A percentile compares a stretch with the other conserved stretches of the same genome.
Evolutionary conservation across 2,329 filamentous ascomycete genomes (phyloP).

Genomic region (Aureobasidium sp.): DNA sequence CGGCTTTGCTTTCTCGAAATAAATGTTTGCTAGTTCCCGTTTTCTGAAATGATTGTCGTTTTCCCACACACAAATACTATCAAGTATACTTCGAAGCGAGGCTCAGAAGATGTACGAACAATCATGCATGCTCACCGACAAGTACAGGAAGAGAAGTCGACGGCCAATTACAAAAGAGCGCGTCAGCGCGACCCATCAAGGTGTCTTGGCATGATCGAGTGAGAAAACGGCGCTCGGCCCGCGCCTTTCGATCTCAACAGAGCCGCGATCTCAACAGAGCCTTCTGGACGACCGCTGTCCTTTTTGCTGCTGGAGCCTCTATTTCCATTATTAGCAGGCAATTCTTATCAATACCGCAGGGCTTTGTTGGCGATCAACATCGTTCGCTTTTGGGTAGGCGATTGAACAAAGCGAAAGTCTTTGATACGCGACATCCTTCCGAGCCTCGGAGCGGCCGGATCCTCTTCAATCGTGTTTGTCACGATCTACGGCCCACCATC

Average conservation of each 20-base stretch:
- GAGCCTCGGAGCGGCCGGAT: not conserved
- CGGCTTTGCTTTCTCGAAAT: no score
- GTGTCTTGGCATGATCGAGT: constrained; percentile 14
- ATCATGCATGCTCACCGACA: constrained; percentile 13
- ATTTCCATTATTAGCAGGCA: not conserved
- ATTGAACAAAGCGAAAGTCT: not conserved
- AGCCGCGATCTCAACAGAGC: constrained; percentile 12
- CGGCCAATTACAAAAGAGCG: not conserved
- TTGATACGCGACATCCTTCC: constrained; percentile 1
- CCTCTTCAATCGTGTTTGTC: not conserved
- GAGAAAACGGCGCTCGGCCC: constrained; percentile 12
- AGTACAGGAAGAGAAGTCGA: not conserved
- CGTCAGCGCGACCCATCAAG: constrained; percentile 12
- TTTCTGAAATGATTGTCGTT: no score
- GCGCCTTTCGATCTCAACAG: no score
- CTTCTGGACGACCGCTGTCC: not conserved
- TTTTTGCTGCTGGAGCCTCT: not conserved
- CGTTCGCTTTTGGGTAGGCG: not conserved
- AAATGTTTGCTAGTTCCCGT: no score
- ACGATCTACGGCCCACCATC: not conserved
- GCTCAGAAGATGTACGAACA: no score
- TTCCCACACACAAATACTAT: no score
- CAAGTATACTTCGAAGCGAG: no score
- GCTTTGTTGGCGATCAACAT: not conserved
- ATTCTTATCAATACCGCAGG: not conserved